Evolutionary conservation across 2,329 filamentous ascomycete genomes (phyloP), one percentile per base, ranked within the genome.

Genomic region (Rugonectria rugulosa): DNA sequence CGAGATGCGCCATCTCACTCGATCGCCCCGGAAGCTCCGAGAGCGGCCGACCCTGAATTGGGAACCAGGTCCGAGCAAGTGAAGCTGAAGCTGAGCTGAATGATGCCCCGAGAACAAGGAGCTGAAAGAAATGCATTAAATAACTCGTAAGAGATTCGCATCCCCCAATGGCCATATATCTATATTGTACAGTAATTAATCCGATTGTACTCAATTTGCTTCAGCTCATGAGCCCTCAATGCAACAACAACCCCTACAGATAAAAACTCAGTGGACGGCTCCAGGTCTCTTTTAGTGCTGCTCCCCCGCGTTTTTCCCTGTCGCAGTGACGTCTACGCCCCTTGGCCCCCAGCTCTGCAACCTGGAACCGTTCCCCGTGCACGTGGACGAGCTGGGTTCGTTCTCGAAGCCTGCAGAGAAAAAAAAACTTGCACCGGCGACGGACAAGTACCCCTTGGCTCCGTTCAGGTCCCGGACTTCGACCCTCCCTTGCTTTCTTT

Each of bases 241-340:
- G n/a, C n/a, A n/a, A n/a, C n/a, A n/a, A n/a, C n/a, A n/a, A n/a
- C n/a, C n/a, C n/a, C n/a, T n/a, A n/a, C n/a, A n/a, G n/a, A n/a
- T n/a, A n/a, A n/a, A n/a, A n/a, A n/a, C n/a, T 32, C 40, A 14
- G 32, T 6, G 31, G 43, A n/a, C n/a, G n/a, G n/a, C 17, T 36
- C 48, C 57, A 48, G 50, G 46, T 42, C 49, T 52, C 31, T 42
- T 48, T 56, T 59, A 63, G 60, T 59, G 61, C 42, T 41, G 42
- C 42, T 46, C 49, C 59, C 62, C 62, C 62, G 62, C 62, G 61
- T 61, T 63, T n/a, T 49, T 47, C 43, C 42, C 56, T 56, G 41
- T 40, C 58, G 43, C 46, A 62, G 63, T 68, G 65, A 67, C 65
- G 65, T 66, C 53, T 55, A 40, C 42, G n/a, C 48, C 27, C 27